These are phyloP conservation scores for Suillus decipiens DNA, from an alignment of 768 basidiomycete species.

Conservation along the genomic window DNA sequence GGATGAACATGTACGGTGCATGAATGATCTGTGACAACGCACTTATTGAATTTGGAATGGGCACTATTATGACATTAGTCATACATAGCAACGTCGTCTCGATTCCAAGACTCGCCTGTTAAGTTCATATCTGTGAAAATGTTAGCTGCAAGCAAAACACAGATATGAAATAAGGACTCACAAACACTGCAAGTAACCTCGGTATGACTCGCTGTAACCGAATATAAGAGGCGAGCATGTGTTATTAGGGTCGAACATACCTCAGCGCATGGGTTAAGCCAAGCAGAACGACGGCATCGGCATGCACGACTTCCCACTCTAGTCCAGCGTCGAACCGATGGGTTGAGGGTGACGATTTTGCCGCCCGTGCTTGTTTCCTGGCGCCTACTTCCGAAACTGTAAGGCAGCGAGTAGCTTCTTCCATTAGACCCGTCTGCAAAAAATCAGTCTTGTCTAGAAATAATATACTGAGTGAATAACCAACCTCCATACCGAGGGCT, in stretches of 20 bases:
- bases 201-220: conserved; percentile 63
- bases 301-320: conserved; percentile 77
- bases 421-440: conserved; percentile 57
- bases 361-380: conserved; percentile 47
- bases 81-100: neutral
- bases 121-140: conserved; percentile 41
- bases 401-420: conserved; percentile 60
- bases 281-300: conserved; percentile 69
- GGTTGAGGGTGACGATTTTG: conserved; percentile 33
- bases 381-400: conserved; percentile 61
- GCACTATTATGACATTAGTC: conserved; percentile 40
- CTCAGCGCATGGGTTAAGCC: conserved; percentile 72
- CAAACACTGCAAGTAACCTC: conserved; percentile 80
- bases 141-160: conserved; percentile 13
- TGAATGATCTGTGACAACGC: neutral
- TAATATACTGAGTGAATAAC: neutral
- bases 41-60: conserved; percentile 77
- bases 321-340: conserved; percentile 59
- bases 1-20: conserved; percentile 9
- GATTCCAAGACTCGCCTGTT: conserved; percentile 47
- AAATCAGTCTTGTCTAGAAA: neutral
- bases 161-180: conserved; percentile 34
- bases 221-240: neutral
- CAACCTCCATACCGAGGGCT: conserved; percentile 78
- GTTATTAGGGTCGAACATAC: conserved; percentile 36